phyloP scores from a whole-genome alignment of 306 rosid species.

The Rosa chinensis region DNA sequence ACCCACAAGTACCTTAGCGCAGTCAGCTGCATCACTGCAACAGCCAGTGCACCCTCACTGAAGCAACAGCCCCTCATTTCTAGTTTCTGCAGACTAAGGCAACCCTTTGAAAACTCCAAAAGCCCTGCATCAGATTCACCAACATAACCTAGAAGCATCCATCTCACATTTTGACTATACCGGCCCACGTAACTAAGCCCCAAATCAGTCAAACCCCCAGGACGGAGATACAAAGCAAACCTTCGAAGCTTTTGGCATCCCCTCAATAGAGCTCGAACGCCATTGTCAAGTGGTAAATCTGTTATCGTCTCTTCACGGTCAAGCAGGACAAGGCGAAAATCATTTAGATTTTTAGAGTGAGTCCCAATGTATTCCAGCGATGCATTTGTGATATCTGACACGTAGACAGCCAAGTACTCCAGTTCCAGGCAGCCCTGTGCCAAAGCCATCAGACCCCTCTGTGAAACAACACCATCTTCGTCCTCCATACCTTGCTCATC shows the following conservation, averaged over 20 bases:
- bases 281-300: slow-evolving; percentile 93
- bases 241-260: slow-evolving; percentile 84
- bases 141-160: slow-evolving; percentile 97
- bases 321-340: slow-evolving; percentile 89
- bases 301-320: slow-evolving; percentile 70
- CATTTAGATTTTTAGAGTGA: slow-evolving; percentile 70
- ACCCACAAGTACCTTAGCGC: slow-evolving; percentile 93
- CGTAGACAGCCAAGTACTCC: slow-evolving; percentile 86
- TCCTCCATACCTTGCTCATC: slow-evolving; percentile 93
- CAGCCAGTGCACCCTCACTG: slow-evolving; percentile 80
- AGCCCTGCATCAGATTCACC: slow-evolving; percentile 89
- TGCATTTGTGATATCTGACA: slow-evolving; percentile 78
- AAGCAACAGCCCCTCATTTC: slow-evolving; percentile 95
- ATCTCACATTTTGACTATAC: slow-evolving; percentile 84
- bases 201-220: slow-evolving; percentile 75
- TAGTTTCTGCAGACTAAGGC: slow-evolving; percentile 89
- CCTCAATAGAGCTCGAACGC: slow-evolving; percentile 76
- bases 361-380: slow-evolving; percentile 71
- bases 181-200: slow-evolving; percentile 80
- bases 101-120: slow-evolving; percentile 69
- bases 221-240: slow-evolving; percentile 84
- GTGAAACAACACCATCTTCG: slow-evolving; percentile 88
- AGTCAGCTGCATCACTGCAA: slow-evolving; percentile 57
- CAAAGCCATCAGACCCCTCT: slow-evolving; percentile 82
- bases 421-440: slow-evolving; percentile 89